These are phyloP conservation scores for Paramecium primaurelia DNA, from an alignment of 73 alveolate species.

Conservation along the genomic window DNA sequence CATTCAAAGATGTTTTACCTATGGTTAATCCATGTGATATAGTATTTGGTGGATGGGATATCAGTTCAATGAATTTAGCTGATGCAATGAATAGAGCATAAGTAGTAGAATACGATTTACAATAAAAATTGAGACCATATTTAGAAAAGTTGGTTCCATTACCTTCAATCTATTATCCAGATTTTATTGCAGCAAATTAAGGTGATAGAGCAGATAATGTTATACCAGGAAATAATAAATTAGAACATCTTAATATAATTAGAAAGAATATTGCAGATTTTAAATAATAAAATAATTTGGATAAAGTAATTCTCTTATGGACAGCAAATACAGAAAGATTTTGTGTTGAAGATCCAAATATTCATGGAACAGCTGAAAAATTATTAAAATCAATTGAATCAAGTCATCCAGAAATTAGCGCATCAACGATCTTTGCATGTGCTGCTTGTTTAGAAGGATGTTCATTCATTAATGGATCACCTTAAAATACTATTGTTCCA, in stretches of 20 bases:
- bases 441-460: conserved; percentile 92
- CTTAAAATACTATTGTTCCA: conserved; percentile 91
- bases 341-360: conserved; percentile 69
- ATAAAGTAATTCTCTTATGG: conserved; percentile 87
- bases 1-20: conserved; percentile 89
- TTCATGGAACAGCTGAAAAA: conserved; percentile 81
- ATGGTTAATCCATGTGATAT: conserved; percentile 92
- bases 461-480: conserved; percentile 84
- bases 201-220: conserved; percentile 92
- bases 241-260: conserved; percentile 75
- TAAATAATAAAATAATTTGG: conserved; percentile 72
- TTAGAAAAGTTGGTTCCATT: conserved; percentile 73
- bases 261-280: conserved; percentile 80
- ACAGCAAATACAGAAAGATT: conserved; percentile 90
- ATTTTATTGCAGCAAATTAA: conserved; percentile 94
- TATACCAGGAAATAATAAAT: conserved; percentile 81
- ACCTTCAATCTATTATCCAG: conserved; percentile 85
- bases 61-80: conserved; percentile 79
- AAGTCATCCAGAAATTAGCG: conserved; percentile 64
- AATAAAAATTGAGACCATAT: conserved; percentile 57
- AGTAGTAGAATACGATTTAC: conserved; percentile 76
- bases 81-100: conserved; percentile 91
- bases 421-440: conserved; percentile 61
- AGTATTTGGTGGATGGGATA: conserved; percentile 95
- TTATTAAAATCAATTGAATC: conserved; percentile 64